Evolutionary conservation across 2,329 filamentous ascomycete genomes (phyloP).

Genomic region (Colletotrichum gloeosporioides): DNA sequence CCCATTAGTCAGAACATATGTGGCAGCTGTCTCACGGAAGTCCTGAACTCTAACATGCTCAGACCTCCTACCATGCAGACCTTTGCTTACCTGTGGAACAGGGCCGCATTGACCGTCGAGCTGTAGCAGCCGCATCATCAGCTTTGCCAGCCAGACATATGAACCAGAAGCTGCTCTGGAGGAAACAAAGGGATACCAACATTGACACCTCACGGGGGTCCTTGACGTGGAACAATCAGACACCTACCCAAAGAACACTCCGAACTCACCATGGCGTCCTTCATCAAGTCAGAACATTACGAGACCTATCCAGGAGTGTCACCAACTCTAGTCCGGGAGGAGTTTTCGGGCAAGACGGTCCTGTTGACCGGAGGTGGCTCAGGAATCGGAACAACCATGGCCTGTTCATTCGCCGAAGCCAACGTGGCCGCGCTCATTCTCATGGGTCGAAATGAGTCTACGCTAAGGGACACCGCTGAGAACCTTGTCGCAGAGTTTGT

Average conservation of each 20-base stretch:
- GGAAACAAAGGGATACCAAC: background rate
- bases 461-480: background rate
- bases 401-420: slow-evolving; percentile 56
- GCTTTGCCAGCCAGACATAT: background rate
- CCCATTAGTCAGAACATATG: background rate
- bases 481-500: background rate
- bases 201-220: background rate
- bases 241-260: background rate
- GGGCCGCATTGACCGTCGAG: background rate
- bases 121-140: background rate
- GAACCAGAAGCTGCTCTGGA: background rate
- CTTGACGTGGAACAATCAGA: background rate
- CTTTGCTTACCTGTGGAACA: background rate
- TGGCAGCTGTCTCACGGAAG: background rate
- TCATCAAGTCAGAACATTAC: background rate
- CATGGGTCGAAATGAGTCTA: slow-evolving; percentile 39
- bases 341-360: slow-evolving; percentile 49
- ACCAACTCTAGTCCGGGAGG: background rate
- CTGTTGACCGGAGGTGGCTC: slow-evolving; percentile 71
- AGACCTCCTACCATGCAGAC: background rate
- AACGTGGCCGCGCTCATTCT: slow-evolving; percentile 42
- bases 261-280: background rate
- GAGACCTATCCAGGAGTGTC: background rate
- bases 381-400: slow-evolving; percentile 71
- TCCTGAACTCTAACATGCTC: background rate